Evolutionary conservation across 1,284 basidiomycete genomes (phyloP).

Genomic region (Ustilago trichophora): DNA sequence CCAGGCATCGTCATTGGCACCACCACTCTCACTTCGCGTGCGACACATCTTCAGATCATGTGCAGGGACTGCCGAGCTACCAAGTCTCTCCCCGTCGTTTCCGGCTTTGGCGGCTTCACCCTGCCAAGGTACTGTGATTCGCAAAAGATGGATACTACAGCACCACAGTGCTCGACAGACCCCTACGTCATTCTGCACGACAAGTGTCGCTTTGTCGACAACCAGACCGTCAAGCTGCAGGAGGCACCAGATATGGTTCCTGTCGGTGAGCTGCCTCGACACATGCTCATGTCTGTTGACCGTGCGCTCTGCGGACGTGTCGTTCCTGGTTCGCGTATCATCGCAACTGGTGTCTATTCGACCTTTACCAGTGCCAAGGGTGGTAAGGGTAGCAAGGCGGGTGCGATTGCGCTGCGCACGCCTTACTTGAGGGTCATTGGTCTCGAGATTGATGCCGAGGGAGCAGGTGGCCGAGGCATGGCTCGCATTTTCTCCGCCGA

Average conservation of each 20-base stretch:
- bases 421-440: conserved; percentile 94
- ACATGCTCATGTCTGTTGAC: conserved; percentile 92
- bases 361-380: conserved; percentile 89
- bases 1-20: conserved; percentile 99
- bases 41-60: conserved; percentile 88
- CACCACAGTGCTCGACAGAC: conserved; percentile 92
- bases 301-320: conserved; percentile 64
- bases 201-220: conserved; percentile 92
- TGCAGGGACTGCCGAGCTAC: conserved; percentile 88
- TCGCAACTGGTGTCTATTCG: conserved; percentile 96
- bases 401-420: conserved; percentile 81
- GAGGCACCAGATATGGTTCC: conserved; percentile 99
- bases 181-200: conserved; percentile 96
- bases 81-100: conserved; percentile 76
- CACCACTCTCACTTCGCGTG: conserved; percentile 89
- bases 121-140: conserved; percentile 62
- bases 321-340: conserved; percentile 90
- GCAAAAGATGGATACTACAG: conserved; percentile 66
- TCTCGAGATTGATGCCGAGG: conserved; percentile 79
- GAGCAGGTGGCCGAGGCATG: conserved; percentile 73
- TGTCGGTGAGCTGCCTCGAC: conserved; percentile 94
- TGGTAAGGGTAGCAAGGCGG: conserved; percentile 65
- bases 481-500: conserved; percentile 84
- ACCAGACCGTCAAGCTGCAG: conserved; percentile 95
- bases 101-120: conserved; percentile 82